These are phyloP conservation scores for Lactarius hatsudake DNA, from an alignment of 768 basidiomycete genomes.

Conservation along the genomic window DNA sequence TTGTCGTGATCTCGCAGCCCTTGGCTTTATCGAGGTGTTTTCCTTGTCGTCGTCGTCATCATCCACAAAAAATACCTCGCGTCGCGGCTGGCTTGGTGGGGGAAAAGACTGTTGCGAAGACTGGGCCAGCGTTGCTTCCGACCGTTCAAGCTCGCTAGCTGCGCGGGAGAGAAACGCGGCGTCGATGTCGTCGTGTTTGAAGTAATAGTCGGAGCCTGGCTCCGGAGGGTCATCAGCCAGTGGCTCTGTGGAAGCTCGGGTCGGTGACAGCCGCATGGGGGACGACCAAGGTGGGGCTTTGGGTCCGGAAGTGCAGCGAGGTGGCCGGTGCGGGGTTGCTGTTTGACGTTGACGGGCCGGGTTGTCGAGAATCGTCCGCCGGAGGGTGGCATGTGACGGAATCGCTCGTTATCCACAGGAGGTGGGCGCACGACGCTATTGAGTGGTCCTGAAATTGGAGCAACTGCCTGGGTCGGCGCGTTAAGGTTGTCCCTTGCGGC, in stretches of 20 bases:
- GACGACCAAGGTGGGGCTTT: background rate
- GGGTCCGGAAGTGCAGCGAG: slow-evolving; percentile 10
- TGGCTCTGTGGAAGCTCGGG: slow-evolving; percentile 16
- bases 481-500: background rate
- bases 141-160: slow-evolving; percentile 34
- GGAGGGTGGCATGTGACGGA: background rate
- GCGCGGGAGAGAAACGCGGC: slow-evolving; percentile 43
- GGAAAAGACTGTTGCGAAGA: slow-evolving; percentile 16
- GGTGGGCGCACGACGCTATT: background rate
- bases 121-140: slow-evolving; percentile 27
- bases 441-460: slow-evolving; percentile 1
- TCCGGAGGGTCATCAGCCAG: slow-evolving; percentile 18
- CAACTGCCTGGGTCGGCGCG: background rate
- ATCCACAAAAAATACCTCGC: slow-evolving; percentile 44
- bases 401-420: background rate
- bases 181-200: slow-evolving; percentile 38
- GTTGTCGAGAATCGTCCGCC: background rate
- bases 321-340: background rate
- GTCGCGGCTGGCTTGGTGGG: slow-evolving; percentile 18
- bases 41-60: slow-evolving; percentile 59
- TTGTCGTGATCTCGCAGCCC: slow-evolving; percentile 43
- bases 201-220: slow-evolving; percentile 34
- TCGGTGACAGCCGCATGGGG: slow-evolving; percentile 15
- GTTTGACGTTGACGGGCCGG: background rate
- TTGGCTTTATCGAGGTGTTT: slow-evolving; percentile 51